These are phyloP conservation scores for Auriscalpium microsporum DNA, from an alignment of 768 basidiomycete species.

Conservation along the genomic window DNA sequence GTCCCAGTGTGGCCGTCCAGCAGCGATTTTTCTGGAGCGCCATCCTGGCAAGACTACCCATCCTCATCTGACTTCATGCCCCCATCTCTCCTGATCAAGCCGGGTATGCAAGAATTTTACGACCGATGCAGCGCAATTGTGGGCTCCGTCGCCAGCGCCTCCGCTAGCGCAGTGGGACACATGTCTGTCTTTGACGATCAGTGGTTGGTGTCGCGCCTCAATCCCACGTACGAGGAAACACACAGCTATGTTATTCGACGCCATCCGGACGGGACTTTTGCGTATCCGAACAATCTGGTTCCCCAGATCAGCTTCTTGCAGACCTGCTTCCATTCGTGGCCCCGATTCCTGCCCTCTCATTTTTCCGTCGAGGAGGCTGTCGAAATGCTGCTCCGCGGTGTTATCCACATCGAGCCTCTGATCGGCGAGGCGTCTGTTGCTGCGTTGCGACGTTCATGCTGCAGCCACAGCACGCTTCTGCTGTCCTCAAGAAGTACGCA, in stretches of 20 bases:
- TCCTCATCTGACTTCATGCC: slow-evolving; percentile 60
- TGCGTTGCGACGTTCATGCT: slow-evolving; percentile 63
- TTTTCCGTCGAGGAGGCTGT: slow-evolving; percentile 51
- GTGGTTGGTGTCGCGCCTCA: slow-evolving; percentile 57
- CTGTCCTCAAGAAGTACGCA: slow-evolving; percentile 57
- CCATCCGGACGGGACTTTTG: slow-evolving; percentile 55
- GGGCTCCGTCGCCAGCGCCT: slow-evolving; percentile 46
- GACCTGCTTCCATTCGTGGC: slow-evolving; percentile 77
- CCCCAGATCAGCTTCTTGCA: slow-evolving; percentile 67
- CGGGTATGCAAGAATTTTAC: slow-evolving; percentile 65
- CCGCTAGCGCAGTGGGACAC: slow-evolving; percentile 54
- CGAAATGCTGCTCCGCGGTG: slow-evolving; percentile 71
- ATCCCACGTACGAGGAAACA: slow-evolving; percentile 57
- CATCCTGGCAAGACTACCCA: slow-evolving; percentile 58
- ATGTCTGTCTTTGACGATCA: slow-evolving; percentile 86
- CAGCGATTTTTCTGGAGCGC: slow-evolving; percentile 51
- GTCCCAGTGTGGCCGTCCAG: slow-evolving; percentile 75
- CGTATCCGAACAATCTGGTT: slow-evolving; percentile 53
- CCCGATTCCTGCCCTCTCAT: slow-evolving; percentile 60
- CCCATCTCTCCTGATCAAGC: slow-evolving; percentile 43
- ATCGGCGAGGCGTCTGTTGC: slow-evolving; percentile 60
- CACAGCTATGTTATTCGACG: slow-evolving; percentile 60
- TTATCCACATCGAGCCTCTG: slow-evolving; percentile 77
- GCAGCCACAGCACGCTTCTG: slow-evolving; percentile 44
- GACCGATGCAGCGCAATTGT: slow-evolving; percentile 54